Evolutionary conservation across 2,329 filamentous ascomycete genomes (phyloP).

Genomic region (Phialocephala subalpina): DNA sequence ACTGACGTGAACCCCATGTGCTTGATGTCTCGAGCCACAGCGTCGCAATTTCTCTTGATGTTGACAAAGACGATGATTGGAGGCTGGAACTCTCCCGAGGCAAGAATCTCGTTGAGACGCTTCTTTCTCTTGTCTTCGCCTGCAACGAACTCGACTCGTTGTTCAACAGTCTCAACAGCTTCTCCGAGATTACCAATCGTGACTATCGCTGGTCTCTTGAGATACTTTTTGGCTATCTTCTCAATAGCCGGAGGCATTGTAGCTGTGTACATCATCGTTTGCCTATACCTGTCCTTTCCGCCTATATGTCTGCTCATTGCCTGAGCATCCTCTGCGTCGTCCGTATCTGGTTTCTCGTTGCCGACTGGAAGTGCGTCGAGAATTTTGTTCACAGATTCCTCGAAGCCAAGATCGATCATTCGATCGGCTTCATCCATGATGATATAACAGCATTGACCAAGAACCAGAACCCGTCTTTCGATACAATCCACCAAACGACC

Average conservation of each 20-base stretch:
- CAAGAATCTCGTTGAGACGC: slow-evolving; percentile 88
- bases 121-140: slow-evolving; percentile 98
- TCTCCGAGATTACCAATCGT: slow-evolving; percentile 95
- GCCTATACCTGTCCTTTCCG: slow-evolving; percentile 82
- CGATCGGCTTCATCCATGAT: slow-evolving; percentile 99
- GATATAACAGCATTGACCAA: slow-evolving; percentile 96
- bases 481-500: slow-evolving; percentile 98
- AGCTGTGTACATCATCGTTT: slow-evolving; percentile 99
- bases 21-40: slow-evolving; percentile 92
- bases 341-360: slow-evolving; percentile 95
- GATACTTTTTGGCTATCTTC: slow-evolving; percentile 95
- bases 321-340: slow-evolving; percentile 85
- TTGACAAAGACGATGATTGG: slow-evolving; percentile 99
- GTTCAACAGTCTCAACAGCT: slow-evolving; percentile 97
- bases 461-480: slow-evolving; percentile 87
- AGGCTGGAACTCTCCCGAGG: slow-evolving; percentile 79
- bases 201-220: slow-evolving; percentile 90
- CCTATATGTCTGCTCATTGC: slow-evolving; percentile 86
- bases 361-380: slow-evolving; percentile 89
- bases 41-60: slow-evolving; percentile 98
- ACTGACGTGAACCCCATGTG: slow-evolving; percentile 90
- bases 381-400: slow-evolving; percentile 97
- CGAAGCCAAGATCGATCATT: slow-evolving; percentile 98
- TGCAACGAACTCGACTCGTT: slow-evolving; percentile 89
- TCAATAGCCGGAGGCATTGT: slow-evolving; percentile 96